Evolutionary conservation across 179 eudicot species (phyloP), one percentile per base, ranked within the genome.

Genomic region (Camellia oleifera): DNA sequence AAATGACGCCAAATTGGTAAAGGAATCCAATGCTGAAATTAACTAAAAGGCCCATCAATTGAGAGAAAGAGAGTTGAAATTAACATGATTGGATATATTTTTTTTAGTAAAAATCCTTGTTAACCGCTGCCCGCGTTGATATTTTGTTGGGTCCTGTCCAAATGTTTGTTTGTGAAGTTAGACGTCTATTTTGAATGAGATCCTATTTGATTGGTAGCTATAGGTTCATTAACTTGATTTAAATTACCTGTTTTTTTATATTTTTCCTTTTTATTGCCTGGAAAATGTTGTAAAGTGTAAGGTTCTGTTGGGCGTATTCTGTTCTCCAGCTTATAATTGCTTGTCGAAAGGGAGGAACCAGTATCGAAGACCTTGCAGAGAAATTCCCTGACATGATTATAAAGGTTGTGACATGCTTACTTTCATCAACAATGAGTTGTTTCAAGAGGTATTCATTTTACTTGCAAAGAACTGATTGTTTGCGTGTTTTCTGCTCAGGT

Each of bases 301-400:
- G 26, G 40, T 63, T 26, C 54, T 69, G 52, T 7, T 54, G 74
- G 78, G 66, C 56, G 26, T 69, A 8, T 75, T 72, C 75, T 56
- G 17, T 80, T 74, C 63, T 85, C 82, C 85, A 93, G 97, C 80
- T 95, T 79, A 92, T 95, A 75, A 92, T 95, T 77, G 94, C 98
- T 67, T 95, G 98, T 83, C 85, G 91, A 77, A 90, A 93, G 81
- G 98, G 98, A 73, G 97, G 98, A 87, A 96, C 98, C 67, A 96
- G 99, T 69, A 94, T 94, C 71, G 98, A 96, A 80, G 97, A 94
- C 86, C 96, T 96, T 84, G 99, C 99, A 12, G 99, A 96, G 80
- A 92, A 96, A 83, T 94, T 86, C 80, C 99, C 99, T 20, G 97
- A 94, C 84, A 91, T 94, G 98, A 96, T 96, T 82, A 87, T 96